A percentile compares a stretch with the other conserved stretches of the same genome.
Conservation (phyloP, 257 asterid genomes). For the Fraxinus americana region DNA sequence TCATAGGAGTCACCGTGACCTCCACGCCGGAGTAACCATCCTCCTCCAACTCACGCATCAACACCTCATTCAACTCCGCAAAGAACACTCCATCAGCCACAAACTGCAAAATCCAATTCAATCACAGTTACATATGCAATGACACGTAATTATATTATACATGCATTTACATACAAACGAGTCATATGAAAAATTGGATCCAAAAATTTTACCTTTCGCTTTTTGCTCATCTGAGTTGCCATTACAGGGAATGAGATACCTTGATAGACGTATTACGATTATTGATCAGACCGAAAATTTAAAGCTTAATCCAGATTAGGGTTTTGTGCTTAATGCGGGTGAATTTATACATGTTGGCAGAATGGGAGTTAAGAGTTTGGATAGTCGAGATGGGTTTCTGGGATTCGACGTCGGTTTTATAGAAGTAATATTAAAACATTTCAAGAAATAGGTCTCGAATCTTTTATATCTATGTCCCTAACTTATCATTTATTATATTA, state of each 20-base stretch:
- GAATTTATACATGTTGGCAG: background rate
- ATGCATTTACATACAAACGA: background rate
- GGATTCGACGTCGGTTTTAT: too few relatives aligned
- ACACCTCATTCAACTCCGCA: constrained; percentile 52
- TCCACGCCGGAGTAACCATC: constrained; percentile 64
- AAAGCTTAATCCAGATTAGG: constrained; percentile 22
- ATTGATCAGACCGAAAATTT: background rate
- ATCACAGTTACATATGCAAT: background rate
- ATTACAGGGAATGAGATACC: constrained; percentile 24
- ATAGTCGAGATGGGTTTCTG: too few relatives aligned
- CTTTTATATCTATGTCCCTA: too few relatives aligned
- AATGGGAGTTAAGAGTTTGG: too few relatives aligned
- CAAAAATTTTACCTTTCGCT: constrained; percentile 40
- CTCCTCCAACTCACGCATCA: constrained; percentile 61
- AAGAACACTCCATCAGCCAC: constrained; percentile 59
- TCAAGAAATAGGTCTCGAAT: too few relatives aligned
- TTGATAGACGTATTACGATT: background rate
- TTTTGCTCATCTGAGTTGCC: constrained; percentile 53
- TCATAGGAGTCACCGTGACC: constrained; percentile 59
- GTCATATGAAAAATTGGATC: background rate
- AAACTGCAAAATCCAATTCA: constrained; percentile 32
- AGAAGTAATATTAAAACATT: too few relatives aligned
- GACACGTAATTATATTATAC: background rate
- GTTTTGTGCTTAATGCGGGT: background rate
- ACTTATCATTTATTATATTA: too few relatives aligned